Base-by-base conservation (phyloP, 2,329 filamentous ascomycete species). In the Botrytis fragariae region DNA sequence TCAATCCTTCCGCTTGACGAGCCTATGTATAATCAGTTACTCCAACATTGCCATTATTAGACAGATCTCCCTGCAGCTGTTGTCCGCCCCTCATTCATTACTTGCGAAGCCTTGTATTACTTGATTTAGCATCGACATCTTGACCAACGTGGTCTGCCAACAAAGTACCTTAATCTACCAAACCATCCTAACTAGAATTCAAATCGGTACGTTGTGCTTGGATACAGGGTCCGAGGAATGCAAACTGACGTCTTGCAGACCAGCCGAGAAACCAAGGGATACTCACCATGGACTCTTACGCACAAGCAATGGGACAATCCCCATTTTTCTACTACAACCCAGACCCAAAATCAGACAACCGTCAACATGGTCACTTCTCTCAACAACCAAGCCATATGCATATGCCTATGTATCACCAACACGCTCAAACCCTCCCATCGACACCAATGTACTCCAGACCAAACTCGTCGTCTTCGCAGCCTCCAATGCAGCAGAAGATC, bases 301-400 rank as follows among this genome's bases (percentile, higher is more conserved):
- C 83, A 79, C 89, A 87, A 83, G 82, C 87, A 79, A 89, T 93
- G 86, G 90, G 87, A 75, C 91, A 93, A 84, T 89, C 91, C 77
- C 86, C 92, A 74, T 97, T 94, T 86, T 95, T 93, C 88, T 96
- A 95, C 87, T 97, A 95, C 86, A 91, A 90, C 80, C 90, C 92
- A 77, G 93, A 96, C 78, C 87, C 91, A 76, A 90, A 89, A 82
- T 86, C 89, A 76, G 92, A 94, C 81, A 87, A 88, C 80, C 88
- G 91, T 80, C 92, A 92, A 81, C 91, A 95, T 83, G 90, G 90
- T 72, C 91, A 93, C 83, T 95, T 94, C 85, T 88, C 90, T 76
- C 88, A 89, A 75, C 86, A 87, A 73, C 87, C 84, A 82, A 84
- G 71, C 62, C 77, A 79, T 83, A 83, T 81, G 78, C 86, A 86